phyloP scores from a whole-genome alignment of 441 rosid genomes.

The Syzygium syzygioides region DNA sequence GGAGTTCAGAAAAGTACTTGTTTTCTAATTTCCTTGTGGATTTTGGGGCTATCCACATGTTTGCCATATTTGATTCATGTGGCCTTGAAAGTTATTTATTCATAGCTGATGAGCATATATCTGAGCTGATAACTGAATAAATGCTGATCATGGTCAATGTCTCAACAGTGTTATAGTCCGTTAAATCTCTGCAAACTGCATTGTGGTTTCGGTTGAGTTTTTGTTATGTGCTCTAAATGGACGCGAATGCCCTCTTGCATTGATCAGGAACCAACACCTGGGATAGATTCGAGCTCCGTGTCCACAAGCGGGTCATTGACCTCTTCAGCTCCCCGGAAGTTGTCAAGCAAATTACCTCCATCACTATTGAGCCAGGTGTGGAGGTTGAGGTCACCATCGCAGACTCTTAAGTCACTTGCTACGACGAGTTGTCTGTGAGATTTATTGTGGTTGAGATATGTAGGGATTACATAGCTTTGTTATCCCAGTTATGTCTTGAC shows the following conservation, averaged over 20 bases:
- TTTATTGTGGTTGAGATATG: not conserved
- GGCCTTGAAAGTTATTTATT: not conserved
- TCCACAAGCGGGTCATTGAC: conserved; percentile 1
- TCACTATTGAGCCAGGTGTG: not conserved
- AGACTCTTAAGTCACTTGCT: not conserved
- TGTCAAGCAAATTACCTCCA: not conserved
- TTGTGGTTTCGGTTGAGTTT: not conserved
- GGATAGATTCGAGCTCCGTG: conserved; percentile 3
- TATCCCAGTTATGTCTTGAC: not conserved
- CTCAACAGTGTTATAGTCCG: not conserved
- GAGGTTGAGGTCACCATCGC: conserved; percentile 1
- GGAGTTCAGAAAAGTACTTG: not conserved
- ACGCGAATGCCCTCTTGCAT: not conserved
- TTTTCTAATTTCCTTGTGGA: not conserved
- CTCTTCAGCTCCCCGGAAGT: not conserved
- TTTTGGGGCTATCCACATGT: not conserved
- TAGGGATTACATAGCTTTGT: not conserved
- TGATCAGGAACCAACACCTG: conserved; percentile 1
- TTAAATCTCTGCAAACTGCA: not conserved
- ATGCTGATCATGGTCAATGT: not conserved
- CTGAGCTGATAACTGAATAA: not conserved
- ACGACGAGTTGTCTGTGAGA: not conserved
- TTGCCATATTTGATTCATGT: not conserved
- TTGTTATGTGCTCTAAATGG: not conserved
- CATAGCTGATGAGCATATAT: not conserved